phyloP scores from a whole-genome alignment of 352 stramenopile species.

The Globisporangium middletonii region DNA sequence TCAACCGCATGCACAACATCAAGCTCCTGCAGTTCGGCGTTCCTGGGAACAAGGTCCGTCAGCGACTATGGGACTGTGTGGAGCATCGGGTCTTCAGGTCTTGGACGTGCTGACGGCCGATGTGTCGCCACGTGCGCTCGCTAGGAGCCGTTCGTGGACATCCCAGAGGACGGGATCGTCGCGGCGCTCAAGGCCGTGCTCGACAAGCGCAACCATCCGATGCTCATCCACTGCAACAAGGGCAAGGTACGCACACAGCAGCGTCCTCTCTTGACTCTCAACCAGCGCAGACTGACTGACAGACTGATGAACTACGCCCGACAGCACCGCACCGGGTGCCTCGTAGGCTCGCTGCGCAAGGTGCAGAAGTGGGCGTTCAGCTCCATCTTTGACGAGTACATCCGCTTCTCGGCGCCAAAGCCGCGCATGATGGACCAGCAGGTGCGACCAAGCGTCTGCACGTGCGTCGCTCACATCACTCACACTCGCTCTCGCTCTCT shows the following conservation, averaged over 20 bases:
- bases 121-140: background rate
- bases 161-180: conserved; percentile 75
- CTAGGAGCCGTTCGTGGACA: conserved; percentile 83
- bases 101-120: too few species aligned
- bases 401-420: conserved; percentile 80
- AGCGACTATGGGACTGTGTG: background rate
- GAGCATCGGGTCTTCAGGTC: too few species aligned
- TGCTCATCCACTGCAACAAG: conserved; percentile 88
- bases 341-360: conserved; percentile 75
- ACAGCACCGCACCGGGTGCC: conserved; percentile 73
- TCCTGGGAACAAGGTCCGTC: conserved; percentile 68
- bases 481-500: background rate
- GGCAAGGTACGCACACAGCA: conserved; percentile 45
- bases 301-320: background rate
- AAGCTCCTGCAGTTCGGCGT: conserved; percentile 81
- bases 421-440: conserved; percentile 86
- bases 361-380: conserved; percentile 81
- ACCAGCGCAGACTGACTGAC: background rate
- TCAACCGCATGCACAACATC: conserved; percentile 77
- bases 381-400: conserved; percentile 85
- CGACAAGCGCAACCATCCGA: conserved; percentile 79
- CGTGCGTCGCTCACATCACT: background rate
- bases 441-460: conserved; percentile 16
- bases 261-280: background rate
- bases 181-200: conserved; percentile 69